These are phyloP conservation scores for Penicillium longicatenatum DNA, from an alignment of 495 filamentous ascomycete genomes.

Conservation along the genomic window DNA sequence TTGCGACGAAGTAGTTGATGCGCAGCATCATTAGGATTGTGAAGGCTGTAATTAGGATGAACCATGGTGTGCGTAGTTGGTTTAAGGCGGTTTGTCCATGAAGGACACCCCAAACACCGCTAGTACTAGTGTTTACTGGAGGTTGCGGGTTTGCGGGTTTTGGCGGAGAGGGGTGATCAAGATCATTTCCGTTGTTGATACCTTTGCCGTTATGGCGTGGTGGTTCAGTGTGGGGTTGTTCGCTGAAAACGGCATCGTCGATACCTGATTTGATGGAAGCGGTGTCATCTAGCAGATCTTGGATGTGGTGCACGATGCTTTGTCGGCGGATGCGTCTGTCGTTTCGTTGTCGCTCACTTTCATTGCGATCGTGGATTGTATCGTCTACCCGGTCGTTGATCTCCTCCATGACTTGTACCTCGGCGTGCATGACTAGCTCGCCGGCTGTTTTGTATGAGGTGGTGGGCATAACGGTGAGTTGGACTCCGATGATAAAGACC, in stretches of 20 bases:
- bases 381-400: constrained; percentile 64
- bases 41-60: constrained; percentile 81
- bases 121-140: constrained; percentile 61
- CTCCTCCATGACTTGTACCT: constrained; percentile 50
- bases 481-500: constrained; percentile 63
- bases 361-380: constrained; percentile 41
- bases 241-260: constrained; percentile 19
- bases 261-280: constrained; percentile 6
- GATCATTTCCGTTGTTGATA: not conserved
- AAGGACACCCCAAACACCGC: constrained; percentile 86
- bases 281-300: constrained; percentile 63
- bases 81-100: constrained; percentile 70
- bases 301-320: constrained; percentile 70
- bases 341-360: constrained; percentile 60
- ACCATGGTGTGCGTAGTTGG: constrained; percentile 86
- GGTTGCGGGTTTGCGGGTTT: constrained; percentile 22
- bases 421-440: constrained; percentile 74
- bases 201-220: constrained; percentile 7
- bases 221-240: constrained; percentile 7
- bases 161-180: constrained; percentile 5
- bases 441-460: constrained; percentile 88
- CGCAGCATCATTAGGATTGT: constrained; percentile 90
- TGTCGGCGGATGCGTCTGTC: constrained; percentile 66
- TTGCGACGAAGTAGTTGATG: constrained; percentile 97
- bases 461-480: constrained; percentile 75